Conservation (phyloP, 805 yeast species). For the Saturnispora diversa region DNA sequence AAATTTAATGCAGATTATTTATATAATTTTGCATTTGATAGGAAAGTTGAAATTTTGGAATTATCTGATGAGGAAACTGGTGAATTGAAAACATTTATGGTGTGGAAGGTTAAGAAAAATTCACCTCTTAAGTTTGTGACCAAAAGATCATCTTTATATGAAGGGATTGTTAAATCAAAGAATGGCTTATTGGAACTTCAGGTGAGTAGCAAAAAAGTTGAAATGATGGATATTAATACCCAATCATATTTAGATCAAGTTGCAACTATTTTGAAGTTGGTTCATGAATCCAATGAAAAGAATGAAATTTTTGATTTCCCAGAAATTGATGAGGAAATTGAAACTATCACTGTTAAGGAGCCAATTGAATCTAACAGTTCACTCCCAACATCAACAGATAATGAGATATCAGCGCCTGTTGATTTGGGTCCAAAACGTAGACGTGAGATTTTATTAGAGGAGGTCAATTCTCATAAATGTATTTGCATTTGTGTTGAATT, state of each 20-base stretch:
- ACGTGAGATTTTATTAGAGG: conserved; percentile 27
- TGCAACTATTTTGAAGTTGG: neutral
- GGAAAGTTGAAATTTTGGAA: conserved; percentile 6
- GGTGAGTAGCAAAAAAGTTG: neutral
- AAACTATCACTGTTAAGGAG: neutral
- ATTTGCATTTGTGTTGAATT: conserved; percentile 36
- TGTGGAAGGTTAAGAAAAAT: conserved; percentile 8
- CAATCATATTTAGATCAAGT: neutral
- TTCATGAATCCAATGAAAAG: neutral
- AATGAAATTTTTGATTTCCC: conserved; percentile 1
- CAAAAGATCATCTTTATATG: neutral
- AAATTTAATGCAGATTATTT: conserved; percentile 12
- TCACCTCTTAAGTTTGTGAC: neutral
- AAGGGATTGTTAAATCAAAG: conserved; percentile 2
- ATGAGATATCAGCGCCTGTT: conserved; percentile 3
- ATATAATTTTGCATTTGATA: conserved; percentile 1
- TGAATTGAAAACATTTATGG: conserved; percentile 3
- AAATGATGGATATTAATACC: neutral
- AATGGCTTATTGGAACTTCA: conserved; percentile 2
- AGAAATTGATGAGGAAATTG: neutral
- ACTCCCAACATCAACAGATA: no score
- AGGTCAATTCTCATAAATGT: conserved; percentile 40
- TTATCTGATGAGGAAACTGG: neutral
- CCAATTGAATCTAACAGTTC: no score
- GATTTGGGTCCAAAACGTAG: conserved; percentile 26